These are phyloP conservation scores for Stromatinia cepivora DNA, from an alignment of 2,329 filamentous ascomycete species.

Conservation along the genomic window DNA sequence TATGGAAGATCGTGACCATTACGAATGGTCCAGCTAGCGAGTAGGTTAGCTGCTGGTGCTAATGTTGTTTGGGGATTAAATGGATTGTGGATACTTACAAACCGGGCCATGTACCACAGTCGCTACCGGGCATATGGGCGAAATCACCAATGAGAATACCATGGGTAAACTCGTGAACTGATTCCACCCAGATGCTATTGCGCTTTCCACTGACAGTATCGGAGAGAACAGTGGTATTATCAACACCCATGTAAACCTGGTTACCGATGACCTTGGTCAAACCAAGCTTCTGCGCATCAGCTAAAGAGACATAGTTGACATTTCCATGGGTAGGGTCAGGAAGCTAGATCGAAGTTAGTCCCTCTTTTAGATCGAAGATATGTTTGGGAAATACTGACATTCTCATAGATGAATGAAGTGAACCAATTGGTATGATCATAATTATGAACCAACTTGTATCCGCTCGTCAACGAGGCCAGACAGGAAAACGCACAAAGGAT, in stretches of 20 bases:
- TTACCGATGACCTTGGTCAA: slow-evolving; percentile 58
- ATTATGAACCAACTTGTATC: slow-evolving; percentile 28
- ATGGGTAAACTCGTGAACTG: slow-evolving; percentile 60
- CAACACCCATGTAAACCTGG: slow-evolving; percentile 55
- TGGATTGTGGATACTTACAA: slow-evolving; percentile 45
- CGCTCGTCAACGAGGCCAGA: not conserved
- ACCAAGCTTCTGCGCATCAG: slow-evolving; percentile 53
- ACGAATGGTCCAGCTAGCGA: slow-evolving; percentile 32
- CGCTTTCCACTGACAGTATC: slow-evolving; percentile 45
- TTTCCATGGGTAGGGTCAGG: slow-evolving; percentile 34
- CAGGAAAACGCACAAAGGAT: not conserved
- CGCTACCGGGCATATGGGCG: slow-evolving; percentile 69
- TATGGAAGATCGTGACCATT: slow-evolving; percentile 28
- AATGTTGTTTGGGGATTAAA: not conserved
- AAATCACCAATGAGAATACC: slow-evolving; percentile 72
- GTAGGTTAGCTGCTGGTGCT: not conserved
- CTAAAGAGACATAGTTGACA: slow-evolving; percentile 42
- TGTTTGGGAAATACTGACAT: slow-evolving; percentile 20
- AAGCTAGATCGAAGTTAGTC: slow-evolving; percentile 19
- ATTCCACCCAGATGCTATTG: slow-evolving; percentile 65
- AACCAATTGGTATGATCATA: slow-evolving; percentile 35
- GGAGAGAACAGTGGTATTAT: slow-evolving; percentile 31
- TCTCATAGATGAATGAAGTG: slow-evolving; percentile 28
- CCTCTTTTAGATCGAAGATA: not conserved
- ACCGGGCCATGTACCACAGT: slow-evolving; percentile 74